Evolutionary conservation across 2,329 filamentous ascomycete genomes (phyloP), one percentile per base, ranked within the genome.

Genomic region (Niveomyces coronatus): DNA sequence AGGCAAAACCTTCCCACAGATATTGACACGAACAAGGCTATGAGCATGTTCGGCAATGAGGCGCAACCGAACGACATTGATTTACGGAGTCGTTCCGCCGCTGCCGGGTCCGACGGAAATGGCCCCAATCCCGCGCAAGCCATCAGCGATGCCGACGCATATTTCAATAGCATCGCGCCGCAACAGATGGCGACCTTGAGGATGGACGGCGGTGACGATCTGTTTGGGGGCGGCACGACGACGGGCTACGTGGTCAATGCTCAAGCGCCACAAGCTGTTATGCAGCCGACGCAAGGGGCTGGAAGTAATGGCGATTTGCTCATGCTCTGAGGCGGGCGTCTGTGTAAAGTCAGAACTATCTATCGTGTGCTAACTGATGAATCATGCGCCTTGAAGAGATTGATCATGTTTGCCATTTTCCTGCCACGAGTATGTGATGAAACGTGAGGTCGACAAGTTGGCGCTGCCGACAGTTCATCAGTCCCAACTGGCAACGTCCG

Each of bases 91-190:
- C 54, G 57, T 16, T 47, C 51, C 16, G 47, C 49, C 14, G 32
- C 32, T 10, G 33, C 14, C n/a, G 29, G 16, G 23, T 43, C 46
- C 14, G 35, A 45, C 9, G 44, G 45, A 31, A 52, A 54, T 42
- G 52, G 52, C 29, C 53, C 64, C 5, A 71, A 80, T 51, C 67
- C 87, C 41, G 70, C 76, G 4, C 75, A 78, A 18, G 86, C 86
- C 2, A 78, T 93, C 24, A 83, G 72, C 51, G 87, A 91, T 39
- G 89, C 88, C 9, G 89, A 95, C 53, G 77, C 81, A 13, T 95
- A 94, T 61, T 96, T 95, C 60, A 79, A 83, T 13, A 82, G 78
- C 31, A 68, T 87, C n/a, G 79, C 80, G 1, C 74, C 65, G 42
- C 75, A 80, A 55, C 79, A 84, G 55, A 83, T 87, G 79, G 76